Evolutionary conservation across 2,329 filamentous ascomycete genomes (phyloP).

Genomic region (Aureobasidium sp.): DNA sequence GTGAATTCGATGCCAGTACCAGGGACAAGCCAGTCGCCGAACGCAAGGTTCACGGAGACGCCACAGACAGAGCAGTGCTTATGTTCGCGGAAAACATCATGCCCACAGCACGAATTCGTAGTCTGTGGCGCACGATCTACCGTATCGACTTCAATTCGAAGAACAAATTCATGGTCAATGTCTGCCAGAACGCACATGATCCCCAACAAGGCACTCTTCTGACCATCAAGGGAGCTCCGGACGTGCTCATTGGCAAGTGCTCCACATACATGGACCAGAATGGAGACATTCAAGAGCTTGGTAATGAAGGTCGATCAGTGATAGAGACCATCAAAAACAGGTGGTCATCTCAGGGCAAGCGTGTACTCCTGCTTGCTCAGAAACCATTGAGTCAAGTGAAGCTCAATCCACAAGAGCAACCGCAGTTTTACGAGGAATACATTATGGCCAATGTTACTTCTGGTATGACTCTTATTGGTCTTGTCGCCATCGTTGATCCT

Average conservation of each 20-base stretch:
- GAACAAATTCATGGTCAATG: slow-evolving; percentile 72
- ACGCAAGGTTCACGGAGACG: slow-evolving; percentile 62
- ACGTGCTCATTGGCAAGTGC: slow-evolving; percentile 60
- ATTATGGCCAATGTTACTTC: slow-evolving; percentile 54
- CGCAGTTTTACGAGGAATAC: slow-evolving; percentile 44
- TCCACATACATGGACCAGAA: slow-evolving; percentile 47
- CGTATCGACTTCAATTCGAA: slow-evolving; percentile 72
- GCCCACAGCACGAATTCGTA: slow-evolving; percentile 50
- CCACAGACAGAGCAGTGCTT: slow-evolving; percentile 67
- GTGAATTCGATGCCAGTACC: slow-evolving; percentile 62
- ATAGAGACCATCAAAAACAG: slow-evolving; percentile 56
- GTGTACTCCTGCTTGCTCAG: slow-evolving; percentile 57
- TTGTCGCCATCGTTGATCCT: slow-evolving; percentile 53
- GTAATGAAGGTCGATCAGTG: slow-evolving; percentile 42
- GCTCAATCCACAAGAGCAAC: slow-evolving; percentile 38
- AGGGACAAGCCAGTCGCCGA: slow-evolving; percentile 49
- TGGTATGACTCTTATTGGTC: slow-evolving; percentile 44
- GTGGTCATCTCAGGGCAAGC: slow-evolving; percentile 61
- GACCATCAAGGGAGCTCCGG: slow-evolving; percentile 73
- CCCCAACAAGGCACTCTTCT: slow-evolving; percentile 35
- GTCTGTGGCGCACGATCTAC: slow-evolving; percentile 57
- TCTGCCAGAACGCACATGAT: slow-evolving; percentile 38
- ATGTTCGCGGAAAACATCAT: slow-evolving; percentile 61
- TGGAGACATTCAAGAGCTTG: slow-evolving; percentile 46
- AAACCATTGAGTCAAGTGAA: slow-evolving; percentile 51